These are phyloP conservation scores for Tetrahymena thermophila DNA, from an alignment of 73 alveolate species.

Conservation along the genomic window DNA sequence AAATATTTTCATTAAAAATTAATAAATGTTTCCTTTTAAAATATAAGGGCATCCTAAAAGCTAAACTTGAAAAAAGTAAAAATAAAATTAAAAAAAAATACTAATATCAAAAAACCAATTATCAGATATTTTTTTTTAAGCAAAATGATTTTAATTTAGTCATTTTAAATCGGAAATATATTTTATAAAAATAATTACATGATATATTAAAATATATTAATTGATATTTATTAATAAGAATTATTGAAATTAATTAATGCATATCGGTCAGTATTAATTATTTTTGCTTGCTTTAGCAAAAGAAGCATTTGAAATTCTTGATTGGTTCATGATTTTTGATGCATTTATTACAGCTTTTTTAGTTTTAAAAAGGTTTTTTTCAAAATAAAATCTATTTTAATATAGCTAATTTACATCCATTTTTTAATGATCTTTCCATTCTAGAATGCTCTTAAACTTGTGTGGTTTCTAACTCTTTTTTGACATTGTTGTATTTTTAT, in stretches of 20 bases:
- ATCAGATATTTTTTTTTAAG: too few relatives aligned
- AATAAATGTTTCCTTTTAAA: too few relatives aligned
- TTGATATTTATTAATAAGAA: neutral
- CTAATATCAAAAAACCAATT: too few relatives aligned
- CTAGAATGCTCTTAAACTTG: constrained; percentile 32
- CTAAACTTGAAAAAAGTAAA: too few relatives aligned
- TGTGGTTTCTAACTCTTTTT: constrained; percentile 36
- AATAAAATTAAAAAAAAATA: too few relatives aligned
- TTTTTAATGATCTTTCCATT: constrained; percentile 21
- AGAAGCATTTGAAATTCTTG: neutral
- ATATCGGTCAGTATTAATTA: neutral
- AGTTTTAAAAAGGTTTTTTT: neutral
- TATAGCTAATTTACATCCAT: neutral
- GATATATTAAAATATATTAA: neutral
- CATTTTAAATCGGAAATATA: too few relatives aligned
- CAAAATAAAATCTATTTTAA: neutral
- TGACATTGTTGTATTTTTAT: constrained; percentile 39
- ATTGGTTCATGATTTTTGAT: neutral
- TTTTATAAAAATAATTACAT: too few relatives aligned
- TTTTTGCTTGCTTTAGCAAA: neutral
- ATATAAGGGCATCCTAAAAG: too few relatives aligned
- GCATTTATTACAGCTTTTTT: neutral
- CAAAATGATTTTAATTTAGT: too few relatives aligned
- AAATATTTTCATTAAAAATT: too few relatives aligned
- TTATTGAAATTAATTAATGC: neutral